Conservation (phyloP, 192 early-diverging fungal species). For the Thamnidium elegans region DNA sequence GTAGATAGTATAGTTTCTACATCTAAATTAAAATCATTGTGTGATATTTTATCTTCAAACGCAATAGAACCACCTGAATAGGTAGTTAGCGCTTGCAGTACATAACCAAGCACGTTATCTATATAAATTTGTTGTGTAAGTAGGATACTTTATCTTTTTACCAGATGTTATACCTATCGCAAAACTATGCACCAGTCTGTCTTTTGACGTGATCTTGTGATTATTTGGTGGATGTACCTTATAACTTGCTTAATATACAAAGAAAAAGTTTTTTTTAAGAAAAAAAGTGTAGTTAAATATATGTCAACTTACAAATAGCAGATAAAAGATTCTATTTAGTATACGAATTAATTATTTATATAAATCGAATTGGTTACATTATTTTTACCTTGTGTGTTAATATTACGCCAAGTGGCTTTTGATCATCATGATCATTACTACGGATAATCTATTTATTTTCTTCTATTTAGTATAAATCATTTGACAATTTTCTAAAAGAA, state of each 20-base stretch:
- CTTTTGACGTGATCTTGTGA: slow-evolving; percentile 30
- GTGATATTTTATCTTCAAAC: slow-evolving; percentile 42
- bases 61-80: slow-evolving; percentile 66
- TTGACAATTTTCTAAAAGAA: not conserved
- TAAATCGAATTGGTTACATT: not conserved
- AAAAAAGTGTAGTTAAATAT: too few species aligned
- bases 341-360: too few species aligned
- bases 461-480: too few species aligned
- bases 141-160: not conserved
- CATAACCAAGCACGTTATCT: slow-evolving; percentile 38
- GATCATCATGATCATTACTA: too few species aligned
- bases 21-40: slow-evolving; percentile 31
- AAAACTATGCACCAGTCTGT: slow-evolving; percentile 37
- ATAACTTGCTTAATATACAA: slow-evolving; percentile 30
- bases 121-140: not conserved
- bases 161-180: slow-evolving; percentile 31
- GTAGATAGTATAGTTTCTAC: slow-evolving; percentile 68
- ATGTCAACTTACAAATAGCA: slow-evolving; percentile 6
- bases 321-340: not conserved
- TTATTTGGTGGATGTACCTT: slow-evolving; percentile 21
- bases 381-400: slow-evolving; percentile 4
- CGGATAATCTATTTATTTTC: too few species aligned
- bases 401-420: not conserved
- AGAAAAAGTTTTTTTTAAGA: too few species aligned
- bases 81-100: slow-evolving; percentile 32